phyloP scores from a whole-genome alignment of 164 flowering plant species.

The Vitis cinerea region DNA sequence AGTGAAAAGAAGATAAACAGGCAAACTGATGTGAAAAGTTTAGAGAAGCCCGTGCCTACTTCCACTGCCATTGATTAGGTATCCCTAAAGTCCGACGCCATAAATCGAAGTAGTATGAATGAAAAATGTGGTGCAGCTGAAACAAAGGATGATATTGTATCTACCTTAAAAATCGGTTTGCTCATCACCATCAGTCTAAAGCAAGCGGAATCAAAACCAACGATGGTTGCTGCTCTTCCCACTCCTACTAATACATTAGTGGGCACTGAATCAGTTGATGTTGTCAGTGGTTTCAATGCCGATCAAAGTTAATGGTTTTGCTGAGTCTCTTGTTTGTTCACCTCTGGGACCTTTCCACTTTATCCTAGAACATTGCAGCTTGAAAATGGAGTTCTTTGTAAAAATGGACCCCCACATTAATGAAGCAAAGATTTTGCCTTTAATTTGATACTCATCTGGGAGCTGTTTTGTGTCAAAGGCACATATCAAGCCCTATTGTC shows the following conservation, averaged over 20 bases:
- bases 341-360: conserved; percentile 64
- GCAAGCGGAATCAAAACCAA: conserved; percentile 19
- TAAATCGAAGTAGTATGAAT: background rate
- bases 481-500: no score
- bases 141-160: conserved; percentile 23
- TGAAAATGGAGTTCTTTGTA: conserved; percentile 17
- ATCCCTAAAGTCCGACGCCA: conserved; percentile 8
- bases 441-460: no score
- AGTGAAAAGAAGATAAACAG: no score
- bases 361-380: conserved; percentile 44
- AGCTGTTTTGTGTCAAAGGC: no score
- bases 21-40: no score
- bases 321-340: conserved; percentile 38
- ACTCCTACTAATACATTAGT: background rate
- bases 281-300: conserved; percentile 69
- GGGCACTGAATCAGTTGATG: conserved; percentile 20
- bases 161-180: conserved; percentile 46
- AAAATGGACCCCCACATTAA: conserved; percentile 1
- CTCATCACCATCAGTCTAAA: conserved; percentile 41
- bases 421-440: background rate
- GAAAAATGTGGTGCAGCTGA: conserved; percentile 18
- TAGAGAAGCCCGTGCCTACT: background rate
- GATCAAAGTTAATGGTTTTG: conserved; percentile 49
- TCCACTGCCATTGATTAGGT: conserved; percentile 14
- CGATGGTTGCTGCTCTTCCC: conserved; percentile 4